A percentile compares a stretch with the other conserved stretches of the same genome.
Conservation (phyloP, 345 rosid genomes). For the Eucalyptus tenuipes region DNA sequence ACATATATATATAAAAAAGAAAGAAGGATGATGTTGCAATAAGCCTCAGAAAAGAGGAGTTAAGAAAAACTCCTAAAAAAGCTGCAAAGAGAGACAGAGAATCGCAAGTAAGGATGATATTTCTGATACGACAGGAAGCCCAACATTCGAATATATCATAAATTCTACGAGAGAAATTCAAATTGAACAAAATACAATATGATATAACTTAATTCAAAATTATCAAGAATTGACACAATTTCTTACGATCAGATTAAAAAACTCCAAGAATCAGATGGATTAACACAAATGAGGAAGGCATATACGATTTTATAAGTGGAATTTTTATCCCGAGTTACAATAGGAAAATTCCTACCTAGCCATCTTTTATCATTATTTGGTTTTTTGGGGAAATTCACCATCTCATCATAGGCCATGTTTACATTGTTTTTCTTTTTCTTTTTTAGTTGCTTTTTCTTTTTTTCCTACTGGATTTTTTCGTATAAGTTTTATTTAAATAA, state of each 20-base stretch:
- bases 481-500: not conserved
- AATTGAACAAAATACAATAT: not conserved
- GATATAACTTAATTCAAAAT: not conserved
- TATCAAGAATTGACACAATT: not conserved
- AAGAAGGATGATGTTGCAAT: not conserved
- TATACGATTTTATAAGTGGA: not conserved
- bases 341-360: not conserved
- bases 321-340: not conserved
- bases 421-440: not conserved
- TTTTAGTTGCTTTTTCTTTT: not conserved
- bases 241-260: not conserved
- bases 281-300: not conserved
- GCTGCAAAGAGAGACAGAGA: not conserved
- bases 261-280: not conserved
- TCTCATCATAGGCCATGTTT: not conserved
- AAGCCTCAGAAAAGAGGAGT: not conserved
- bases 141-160: not conserved
- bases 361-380: not conserved
- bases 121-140: not conserved
- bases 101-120: not conserved
- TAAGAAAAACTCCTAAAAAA: not conserved
- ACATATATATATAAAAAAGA: not conserved
- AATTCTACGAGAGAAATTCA: not conserved
- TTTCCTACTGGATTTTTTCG: not conserved
- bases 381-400: not conserved